Evolutionary conservation across 306 rosid genomes (phyloP).

Genomic region (Malus orientalis): DNA sequence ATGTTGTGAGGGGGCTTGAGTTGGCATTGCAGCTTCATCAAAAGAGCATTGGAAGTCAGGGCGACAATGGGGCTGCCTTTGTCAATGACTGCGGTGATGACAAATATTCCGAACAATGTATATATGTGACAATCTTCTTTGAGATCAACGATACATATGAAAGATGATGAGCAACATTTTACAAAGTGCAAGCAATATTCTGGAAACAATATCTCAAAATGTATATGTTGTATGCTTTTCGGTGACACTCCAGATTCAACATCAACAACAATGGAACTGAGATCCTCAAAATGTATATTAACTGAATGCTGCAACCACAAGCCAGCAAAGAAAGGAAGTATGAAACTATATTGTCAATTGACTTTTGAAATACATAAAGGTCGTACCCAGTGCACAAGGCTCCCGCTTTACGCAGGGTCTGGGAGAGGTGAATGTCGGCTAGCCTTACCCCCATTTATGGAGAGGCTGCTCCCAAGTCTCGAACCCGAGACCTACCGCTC

Average conservation of each 20-base stretch:
- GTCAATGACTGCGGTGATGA: too few relatives aligned
- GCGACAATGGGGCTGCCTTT: background rate
- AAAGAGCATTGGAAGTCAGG: background rate
- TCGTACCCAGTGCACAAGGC: too few relatives aligned
- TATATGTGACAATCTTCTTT: too few relatives aligned
- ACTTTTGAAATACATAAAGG: background rate
- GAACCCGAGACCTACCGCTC: too few relatives aligned
- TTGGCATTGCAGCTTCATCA: conserved; percentile 22
- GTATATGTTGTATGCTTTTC: conserved; percentile 35
- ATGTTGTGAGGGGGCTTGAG: conserved; percentile 34
- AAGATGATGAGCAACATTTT: too few relatives aligned
- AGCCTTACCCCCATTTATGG: too few relatives aligned
- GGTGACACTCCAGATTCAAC: conserved; percentile 90
- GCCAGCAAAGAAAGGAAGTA: background rate
- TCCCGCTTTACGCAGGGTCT: too few relatives aligned
- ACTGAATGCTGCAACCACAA: conserved; percentile 60
- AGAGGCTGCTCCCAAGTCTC: too few relatives aligned
- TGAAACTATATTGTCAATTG: background rate
- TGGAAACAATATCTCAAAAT: background rate
- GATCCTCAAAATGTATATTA: conserved; percentile 52
- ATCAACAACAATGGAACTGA: conserved; percentile 79
- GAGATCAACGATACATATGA: too few relatives aligned
- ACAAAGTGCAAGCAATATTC: background rate
- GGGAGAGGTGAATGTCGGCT: too few relatives aligned
- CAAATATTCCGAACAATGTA: too few relatives aligned